Conservation (phyloP, 73 alveolate species). For the Paraurostyla sp. region DNA sequence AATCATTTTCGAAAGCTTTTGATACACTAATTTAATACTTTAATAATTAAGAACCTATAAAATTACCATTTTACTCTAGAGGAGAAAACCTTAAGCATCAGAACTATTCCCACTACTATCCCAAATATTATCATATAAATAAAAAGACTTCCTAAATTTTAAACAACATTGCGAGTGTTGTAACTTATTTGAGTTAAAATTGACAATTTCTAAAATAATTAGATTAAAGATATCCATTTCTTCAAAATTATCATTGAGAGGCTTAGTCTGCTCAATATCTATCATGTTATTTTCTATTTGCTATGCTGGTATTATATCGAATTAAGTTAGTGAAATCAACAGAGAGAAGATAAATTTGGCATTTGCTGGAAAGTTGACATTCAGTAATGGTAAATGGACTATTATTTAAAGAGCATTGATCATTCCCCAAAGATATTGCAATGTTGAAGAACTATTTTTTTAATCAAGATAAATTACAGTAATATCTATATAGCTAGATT, state of each 20-base stretch:
- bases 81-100: not conserved
- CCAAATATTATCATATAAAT: not conserved
- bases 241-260: not conserved
- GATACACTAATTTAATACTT: not conserved
- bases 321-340: not conserved
- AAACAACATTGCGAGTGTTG: not conserved
- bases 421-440: constrained; percentile 59
- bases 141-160: constrained; percentile 8
- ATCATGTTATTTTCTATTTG: not conserved
- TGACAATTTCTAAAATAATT: not conserved
- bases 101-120: not conserved
- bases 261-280: not conserved
- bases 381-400: constrained; percentile 36
- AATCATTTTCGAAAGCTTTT: not conserved
- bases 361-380: constrained; percentile 45
- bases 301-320: constrained; percentile 42
- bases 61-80: not conserved
- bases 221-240: constrained; percentile 14
- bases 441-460: constrained; percentile 11
- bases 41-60: not conserved
- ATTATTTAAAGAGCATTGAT: constrained; percentile 37
- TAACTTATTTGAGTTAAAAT: not conserved
- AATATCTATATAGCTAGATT: constrained; percentile 16
- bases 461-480: not conserved
- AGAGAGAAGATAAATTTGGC: not conserved